These are phyloP conservation scores for Lentinula guzmanii DNA, from an alignment of 768 basidiomycete species.

Conservation along the genomic window DNA sequence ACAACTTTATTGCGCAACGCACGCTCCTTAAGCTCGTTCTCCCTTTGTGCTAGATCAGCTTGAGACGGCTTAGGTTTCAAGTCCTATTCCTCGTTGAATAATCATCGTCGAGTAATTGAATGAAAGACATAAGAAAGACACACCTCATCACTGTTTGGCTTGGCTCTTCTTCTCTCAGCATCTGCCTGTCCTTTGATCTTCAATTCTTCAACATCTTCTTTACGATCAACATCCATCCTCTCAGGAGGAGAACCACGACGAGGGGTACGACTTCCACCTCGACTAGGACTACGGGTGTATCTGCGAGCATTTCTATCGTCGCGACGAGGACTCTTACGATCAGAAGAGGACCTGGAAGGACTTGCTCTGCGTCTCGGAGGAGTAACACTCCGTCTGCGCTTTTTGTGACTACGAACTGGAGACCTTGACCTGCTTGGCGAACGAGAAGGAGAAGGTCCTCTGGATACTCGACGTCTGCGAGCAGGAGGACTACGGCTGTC, in stretches of 20 bases:
- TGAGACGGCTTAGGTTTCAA: constrained; percentile 13
- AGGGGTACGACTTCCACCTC: constrained; percentile 16
- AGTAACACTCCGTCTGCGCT: constrained; percentile 39
- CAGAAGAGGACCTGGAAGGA: constrained; percentile 24
- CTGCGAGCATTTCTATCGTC: constrained; percentile 12
- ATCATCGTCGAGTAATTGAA: not conserved
- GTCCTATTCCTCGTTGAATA: constrained; percentile 1
- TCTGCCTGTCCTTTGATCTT: constrained; percentile 75
- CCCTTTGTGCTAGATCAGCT: constrained; percentile 57
- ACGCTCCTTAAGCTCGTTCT: constrained; percentile 77
- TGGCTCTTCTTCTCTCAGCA: constrained; percentile 45
- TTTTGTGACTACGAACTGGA: constrained; percentile 29
- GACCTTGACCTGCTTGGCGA: constrained; percentile 35
- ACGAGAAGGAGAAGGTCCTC: constrained; percentile 21
- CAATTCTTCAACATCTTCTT: constrained; percentile 37
- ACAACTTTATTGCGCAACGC: constrained; percentile 81
- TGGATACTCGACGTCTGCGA: constrained; percentile 37
- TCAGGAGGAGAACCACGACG: constrained; percentile 17
- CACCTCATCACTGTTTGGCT: constrained; percentile 40
- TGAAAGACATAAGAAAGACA: not conserved
- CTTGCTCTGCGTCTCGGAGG: constrained; percentile 29
- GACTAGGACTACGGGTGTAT: constrained; percentile 17
- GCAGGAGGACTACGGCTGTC: constrained; percentile 55
- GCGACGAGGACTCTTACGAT: constrained; percentile 20
- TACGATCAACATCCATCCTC: constrained; percentile 31